A percentile compares a stretch with the other conserved stretches of the same genome.
Evolutionary conservation across 2,329 filamentous ascomycete genomes (phyloP).

Genomic region (Myriosclerotinia scirpicola): DNA sequence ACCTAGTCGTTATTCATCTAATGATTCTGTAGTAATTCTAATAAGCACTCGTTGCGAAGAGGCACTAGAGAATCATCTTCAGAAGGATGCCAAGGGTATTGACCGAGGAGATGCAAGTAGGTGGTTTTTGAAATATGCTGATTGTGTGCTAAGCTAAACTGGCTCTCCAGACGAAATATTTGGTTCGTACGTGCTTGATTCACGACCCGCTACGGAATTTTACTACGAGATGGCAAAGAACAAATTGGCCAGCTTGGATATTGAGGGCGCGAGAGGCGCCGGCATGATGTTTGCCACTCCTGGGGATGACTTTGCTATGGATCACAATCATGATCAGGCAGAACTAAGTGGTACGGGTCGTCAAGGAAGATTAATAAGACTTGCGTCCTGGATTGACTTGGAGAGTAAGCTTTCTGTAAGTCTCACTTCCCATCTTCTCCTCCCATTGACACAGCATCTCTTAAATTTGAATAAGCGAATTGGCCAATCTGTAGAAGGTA

Average conservation of each 20-base stretch:
- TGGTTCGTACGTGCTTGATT: constrained; percentile 57
- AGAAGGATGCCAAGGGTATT: constrained; percentile 37
- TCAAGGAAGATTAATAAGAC: constrained; percentile 64
- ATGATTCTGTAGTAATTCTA: constrained; percentile 45
- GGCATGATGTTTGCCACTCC: constrained; percentile 63
- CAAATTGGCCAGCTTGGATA: constrained; percentile 60
- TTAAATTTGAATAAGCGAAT: background rate
- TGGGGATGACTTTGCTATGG: constrained; percentile 45
- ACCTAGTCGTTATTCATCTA: background rate
- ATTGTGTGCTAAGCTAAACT: background rate
- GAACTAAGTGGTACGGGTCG: constrained; percentile 50
- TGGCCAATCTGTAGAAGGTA: background rate
- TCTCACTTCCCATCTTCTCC: constrained; percentile 7
- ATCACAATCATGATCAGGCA: constrained; percentile 36
- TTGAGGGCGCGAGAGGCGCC: constrained; percentile 46
- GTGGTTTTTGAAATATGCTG: constrained; percentile 5
- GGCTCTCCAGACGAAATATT: constrained; percentile 41
- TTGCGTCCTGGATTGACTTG: constrained; percentile 70
- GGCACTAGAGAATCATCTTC: constrained; percentile 38
- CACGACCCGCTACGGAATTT: constrained; percentile 72
- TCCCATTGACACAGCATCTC: background rate
- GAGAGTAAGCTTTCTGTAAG: constrained; percentile 69
- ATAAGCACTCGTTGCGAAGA: constrained; percentile 44
- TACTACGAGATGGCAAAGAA: constrained; percentile 63
- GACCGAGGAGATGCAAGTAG: constrained; percentile 34